A percentile compares a stretch with the other conserved stretches of the same genome.
Conservation (phyloP, 805 yeast genomes). For the Starmerella geochares region DNA sequence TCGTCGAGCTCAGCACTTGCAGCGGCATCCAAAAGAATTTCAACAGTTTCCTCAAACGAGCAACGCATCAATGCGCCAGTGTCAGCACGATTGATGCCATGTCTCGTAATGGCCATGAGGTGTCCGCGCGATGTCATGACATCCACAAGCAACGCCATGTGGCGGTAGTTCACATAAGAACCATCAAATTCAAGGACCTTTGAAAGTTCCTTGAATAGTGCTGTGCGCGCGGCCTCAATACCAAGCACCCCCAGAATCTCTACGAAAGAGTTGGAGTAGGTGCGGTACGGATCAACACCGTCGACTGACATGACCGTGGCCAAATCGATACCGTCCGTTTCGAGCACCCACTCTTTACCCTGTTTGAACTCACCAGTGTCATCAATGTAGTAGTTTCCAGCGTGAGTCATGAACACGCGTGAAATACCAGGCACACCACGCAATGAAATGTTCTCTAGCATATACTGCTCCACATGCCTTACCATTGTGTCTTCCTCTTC, state of each 20-base stretch:
- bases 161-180: constrained; percentile 97
- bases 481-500: constrained; percentile 95
- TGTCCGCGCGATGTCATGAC: constrained; percentile 98
- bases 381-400: constrained; percentile 36
- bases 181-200: constrained; percentile 99
- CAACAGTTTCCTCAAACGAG: constrained; percentile 98
- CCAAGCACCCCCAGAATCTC: constrained; percentile 92
- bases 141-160: constrained; percentile 93
- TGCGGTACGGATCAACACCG: constrained; percentile 84
- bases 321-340: constrained; percentile 95
- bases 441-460: constrained; percentile 87
- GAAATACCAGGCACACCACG: constrained; percentile 93
- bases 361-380: constrained; percentile 81
- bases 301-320: constrained; percentile 91
- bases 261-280: constrained; percentile 93
- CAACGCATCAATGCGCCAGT: constrained; percentile 99
- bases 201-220: constrained; percentile 84
- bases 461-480: constrained; percentile 88
- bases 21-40: constrained; percentile 93
- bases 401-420: constrained; percentile 58
- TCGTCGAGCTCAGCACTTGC: constrained; percentile 96
- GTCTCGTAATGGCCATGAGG: constrained; percentile 97
- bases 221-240: constrained; percentile 95
- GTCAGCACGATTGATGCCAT: constrained; percentile 96
- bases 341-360: constrained; percentile 94